Percentiles rank a stretch among this genome's conserved stretches.
Evolutionary conservation across 2,329 filamentous ascomycete genomes (phyloP).

Genomic region (Coccinonectria pachysandricola): DNA sequence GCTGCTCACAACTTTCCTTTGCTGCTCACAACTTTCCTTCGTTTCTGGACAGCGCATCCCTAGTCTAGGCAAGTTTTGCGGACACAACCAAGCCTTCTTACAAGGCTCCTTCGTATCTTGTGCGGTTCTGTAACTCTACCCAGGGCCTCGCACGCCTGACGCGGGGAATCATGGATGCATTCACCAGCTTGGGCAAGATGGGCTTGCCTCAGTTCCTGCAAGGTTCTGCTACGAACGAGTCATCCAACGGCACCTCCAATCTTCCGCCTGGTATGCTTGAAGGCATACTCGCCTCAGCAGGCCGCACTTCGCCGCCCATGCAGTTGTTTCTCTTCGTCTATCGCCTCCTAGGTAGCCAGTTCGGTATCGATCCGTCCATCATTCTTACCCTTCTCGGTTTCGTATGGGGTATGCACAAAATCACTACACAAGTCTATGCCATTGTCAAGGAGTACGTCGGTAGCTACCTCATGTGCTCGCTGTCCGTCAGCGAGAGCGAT

Average conservation of each 20-base stretch:
- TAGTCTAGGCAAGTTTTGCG: too few species aligned
- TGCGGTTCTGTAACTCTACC: too few species aligned
- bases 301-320: slow-evolving; percentile 32
- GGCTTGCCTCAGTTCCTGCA: slow-evolving; percentile 20
- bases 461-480: slow-evolving; percentile 38
- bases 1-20: too few species aligned
- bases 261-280: slow-evolving; percentile 29
- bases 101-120: too few species aligned
- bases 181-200: slow-evolving; percentile 19
- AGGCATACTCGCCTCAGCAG: slow-evolving; percentile 34
- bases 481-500: slow-evolving; percentile 45
- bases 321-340: slow-evolving; percentile 35
- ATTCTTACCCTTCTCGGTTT: slow-evolving; percentile 36
- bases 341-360: slow-evolving; percentile 30
- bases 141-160: too few species aligned
- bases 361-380: slow-evolving; percentile 39
- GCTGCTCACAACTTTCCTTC: too few species aligned
- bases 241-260: slow-evolving; percentile 11
- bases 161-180: too few species aligned
- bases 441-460: slow-evolving; percentile 27
- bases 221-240: slow-evolving; percentile 9
- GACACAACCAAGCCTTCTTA: too few species aligned
- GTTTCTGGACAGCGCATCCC: too few species aligned
- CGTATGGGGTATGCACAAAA: slow-evolving; percentile 34
- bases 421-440: slow-evolving; percentile 25